Base-by-base conservation (phyloP, 371 early-diverging fungal genomes). In the Syncephalastrum racemosum region DNA sequence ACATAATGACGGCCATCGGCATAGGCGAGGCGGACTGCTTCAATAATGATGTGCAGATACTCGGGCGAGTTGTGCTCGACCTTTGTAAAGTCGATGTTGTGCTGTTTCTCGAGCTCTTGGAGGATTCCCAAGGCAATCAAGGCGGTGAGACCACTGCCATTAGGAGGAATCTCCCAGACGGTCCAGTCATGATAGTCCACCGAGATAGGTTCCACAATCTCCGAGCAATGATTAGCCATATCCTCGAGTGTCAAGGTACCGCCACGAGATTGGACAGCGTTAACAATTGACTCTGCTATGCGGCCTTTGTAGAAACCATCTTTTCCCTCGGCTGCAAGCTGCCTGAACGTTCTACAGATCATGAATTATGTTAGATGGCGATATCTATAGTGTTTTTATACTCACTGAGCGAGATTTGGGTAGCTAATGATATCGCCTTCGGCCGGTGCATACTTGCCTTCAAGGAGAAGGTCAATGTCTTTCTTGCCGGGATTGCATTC, bases 291-390 rank as follows among this genome's bases (percentile, higher is more conserved):
- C 31, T 89, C 69, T 13, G 90, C 93, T 14, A 94, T 79, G 14
- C 75, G 70, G n/a, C 96, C 95, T 25, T 71, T 62, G 61, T 96
- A 95, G 66, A 95, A 95, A 1, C 85, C 90, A 10, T 66, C 66
- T 55, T 83, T 80, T 4, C 94, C 95, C 1, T 88, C 53, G 23
- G 66, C 56, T 1, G 85, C 91, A 16, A 93, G 60, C 16, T 61
- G 40, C 39, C 81, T 69, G 54, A 90, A 82, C 4, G 90, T 89
- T 18, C 84, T 82, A 54, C 10, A 12, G 19, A 24, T 22, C 5
- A 43, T 14, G 18, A 31, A 12, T 2, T 18, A 0, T 14, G 16
- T n/a, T 13, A 51, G 24, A 15, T 25, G 10, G 31, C 50, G 43
- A 4, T 16, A 15, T 6, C 36, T 24, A 13, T 13, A 3, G 0